A percentile compares a stretch with the other conserved stretches of the same genome.
Conservation (phyloP, 768 basidiomycete species). For the Piloderma croceum region DNA sequence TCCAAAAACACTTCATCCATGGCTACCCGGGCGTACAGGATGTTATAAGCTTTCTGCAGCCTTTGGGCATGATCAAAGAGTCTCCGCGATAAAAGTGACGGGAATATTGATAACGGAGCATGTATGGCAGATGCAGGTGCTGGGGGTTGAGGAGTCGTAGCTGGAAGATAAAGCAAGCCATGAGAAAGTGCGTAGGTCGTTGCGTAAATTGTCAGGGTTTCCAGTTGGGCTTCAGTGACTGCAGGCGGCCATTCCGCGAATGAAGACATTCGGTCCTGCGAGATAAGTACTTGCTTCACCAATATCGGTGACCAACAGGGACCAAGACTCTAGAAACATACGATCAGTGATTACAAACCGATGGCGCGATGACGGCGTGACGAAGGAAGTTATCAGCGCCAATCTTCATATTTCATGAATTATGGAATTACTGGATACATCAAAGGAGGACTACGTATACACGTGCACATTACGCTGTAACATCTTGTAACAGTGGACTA, state of each 20-base stretch:
- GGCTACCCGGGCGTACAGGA: constrained; percentile 79
- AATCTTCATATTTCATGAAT: too few species aligned
- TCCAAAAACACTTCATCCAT: constrained; percentile 78
- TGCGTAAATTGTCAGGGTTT: constrained; percentile 56
- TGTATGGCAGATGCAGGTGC: constrained; percentile 74
- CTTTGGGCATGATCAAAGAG: constrained; percentile 61
- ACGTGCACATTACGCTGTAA: too few species aligned
- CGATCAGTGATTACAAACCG: too few species aligned
- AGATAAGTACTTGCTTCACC: too few species aligned
- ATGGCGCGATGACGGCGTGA: constrained; percentile 1
- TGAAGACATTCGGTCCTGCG: too few species aligned
- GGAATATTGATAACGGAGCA: constrained; percentile 85
- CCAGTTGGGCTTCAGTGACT: constrained; percentile 52
- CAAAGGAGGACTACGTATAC: too few species aligned
- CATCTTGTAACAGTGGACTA: too few species aligned
- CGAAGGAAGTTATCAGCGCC: too few species aligned
- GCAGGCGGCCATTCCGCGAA: constrained; percentile 72
- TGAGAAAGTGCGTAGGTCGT: constrained; percentile 82
- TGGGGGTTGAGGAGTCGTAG: constrained; percentile 36
- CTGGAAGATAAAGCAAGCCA: constrained; percentile 78
- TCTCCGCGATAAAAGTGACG: constrained; percentile 74
- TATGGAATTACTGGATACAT: too few species aligned
- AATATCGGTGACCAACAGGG: too few species aligned
- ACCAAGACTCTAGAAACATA: too few species aligned
- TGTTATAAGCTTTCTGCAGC: constrained; percentile 77